Percentiles rank a stretch among this genome's conserved stretches.
phyloP scores from a whole-genome alignment of 352 stramenopile species.

The Globisporangium apiculatum region DNA sequence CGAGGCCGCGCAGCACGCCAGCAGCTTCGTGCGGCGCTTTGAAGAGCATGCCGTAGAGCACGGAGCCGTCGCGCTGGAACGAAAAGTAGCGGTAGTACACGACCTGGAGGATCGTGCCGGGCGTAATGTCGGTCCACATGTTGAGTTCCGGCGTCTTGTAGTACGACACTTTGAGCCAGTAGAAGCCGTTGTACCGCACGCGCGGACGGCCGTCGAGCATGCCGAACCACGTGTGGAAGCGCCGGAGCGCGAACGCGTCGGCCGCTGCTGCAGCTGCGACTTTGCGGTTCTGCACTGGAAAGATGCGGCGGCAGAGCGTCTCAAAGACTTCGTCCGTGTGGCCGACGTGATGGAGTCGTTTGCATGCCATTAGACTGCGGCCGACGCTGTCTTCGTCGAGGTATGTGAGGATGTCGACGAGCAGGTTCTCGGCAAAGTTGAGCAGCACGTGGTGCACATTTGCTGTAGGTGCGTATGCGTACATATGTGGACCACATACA shows the following conservation, averaged over 20 bases:
- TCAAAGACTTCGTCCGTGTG: constrained; percentile 57
- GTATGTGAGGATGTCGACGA: constrained; percentile 61
- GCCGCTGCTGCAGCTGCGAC: constrained; percentile 29
- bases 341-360: constrained; percentile 41
- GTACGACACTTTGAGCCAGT: constrained; percentile 71
- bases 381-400: constrained; percentile 74
- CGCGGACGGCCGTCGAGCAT: constrained; percentile 66
- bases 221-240: constrained; percentile 59
- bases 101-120: constrained; percentile 67
- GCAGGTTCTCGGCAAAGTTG: constrained; percentile 60
- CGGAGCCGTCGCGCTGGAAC: constrained; percentile 64
- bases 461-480: not conserved
- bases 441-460: constrained; percentile 41
- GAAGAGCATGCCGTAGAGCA: constrained; percentile 77
- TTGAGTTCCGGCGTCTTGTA: constrained; percentile 84
- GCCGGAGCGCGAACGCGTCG: constrained; percentile 54
- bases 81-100: constrained; percentile 83
- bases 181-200: constrained; percentile 78
- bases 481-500: not conserved
- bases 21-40: constrained; percentile 52
- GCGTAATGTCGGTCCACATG: constrained; percentile 70
- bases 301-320: constrained; percentile 62
- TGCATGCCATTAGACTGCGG: constrained; percentile 42
- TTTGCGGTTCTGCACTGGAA: constrained; percentile 43
- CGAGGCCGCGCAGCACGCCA: constrained; percentile 16